Percentiles rank a stretch among this genome's conserved stretches.
These are phyloP conservation scores for Neonectria hederae DNA, from an alignment of 2,329 filamentous ascomycete species.

Conservation along the genomic window DNA sequence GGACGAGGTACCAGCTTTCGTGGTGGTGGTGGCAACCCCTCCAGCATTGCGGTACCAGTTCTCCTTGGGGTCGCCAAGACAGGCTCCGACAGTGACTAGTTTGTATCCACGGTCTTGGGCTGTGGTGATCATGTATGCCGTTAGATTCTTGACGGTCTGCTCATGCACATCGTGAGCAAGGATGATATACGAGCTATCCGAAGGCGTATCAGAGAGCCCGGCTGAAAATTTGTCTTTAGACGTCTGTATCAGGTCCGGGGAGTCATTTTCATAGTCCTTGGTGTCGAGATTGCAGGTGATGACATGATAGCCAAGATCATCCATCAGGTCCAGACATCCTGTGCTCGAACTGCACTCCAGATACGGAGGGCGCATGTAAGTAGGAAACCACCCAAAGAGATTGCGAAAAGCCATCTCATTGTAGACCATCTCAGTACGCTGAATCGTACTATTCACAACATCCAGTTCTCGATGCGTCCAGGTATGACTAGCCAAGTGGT, in stretches of 20 bases:
- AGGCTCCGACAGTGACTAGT: conserved; percentile 65
- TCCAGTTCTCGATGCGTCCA: conserved; percentile 56
- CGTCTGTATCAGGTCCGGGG: conserved; percentile 57
- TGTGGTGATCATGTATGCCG: conserved; percentile 52
- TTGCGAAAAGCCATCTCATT: conserved; percentile 56
- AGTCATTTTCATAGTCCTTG: conserved; percentile 65
- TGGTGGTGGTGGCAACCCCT: conserved; percentile 11
- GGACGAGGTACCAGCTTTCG: conserved; percentile 8
- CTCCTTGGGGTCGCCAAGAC: conserved; percentile 58
- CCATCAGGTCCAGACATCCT: conserved; percentile 49
- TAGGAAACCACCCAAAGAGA: conserved; percentile 51
- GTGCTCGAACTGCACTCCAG: conserved; percentile 50
- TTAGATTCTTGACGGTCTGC: conserved; percentile 54
- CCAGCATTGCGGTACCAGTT: conserved; percentile 59
- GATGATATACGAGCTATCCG: conserved; percentile 54
- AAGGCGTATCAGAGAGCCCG: conserved; percentile 46
- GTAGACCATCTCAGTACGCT: conserved; percentile 51
- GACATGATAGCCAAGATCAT: conserved; percentile 62
- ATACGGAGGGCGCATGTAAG: conserved; percentile 55
- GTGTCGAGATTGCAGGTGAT: conserved; percentile 68
- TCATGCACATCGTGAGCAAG: conserved; percentile 63
- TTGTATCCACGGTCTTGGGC: conserved; percentile 53
- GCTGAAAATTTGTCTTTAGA: conserved; percentile 51
- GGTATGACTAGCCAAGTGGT: conserved; percentile 57
- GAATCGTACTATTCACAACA: conserved; percentile 42